These are phyloP conservation scores for Coleophoma eucalyptorum DNA, from an alignment of 2,329 filamentous ascomycete genomes.

Conservation along the genomic window DNA sequence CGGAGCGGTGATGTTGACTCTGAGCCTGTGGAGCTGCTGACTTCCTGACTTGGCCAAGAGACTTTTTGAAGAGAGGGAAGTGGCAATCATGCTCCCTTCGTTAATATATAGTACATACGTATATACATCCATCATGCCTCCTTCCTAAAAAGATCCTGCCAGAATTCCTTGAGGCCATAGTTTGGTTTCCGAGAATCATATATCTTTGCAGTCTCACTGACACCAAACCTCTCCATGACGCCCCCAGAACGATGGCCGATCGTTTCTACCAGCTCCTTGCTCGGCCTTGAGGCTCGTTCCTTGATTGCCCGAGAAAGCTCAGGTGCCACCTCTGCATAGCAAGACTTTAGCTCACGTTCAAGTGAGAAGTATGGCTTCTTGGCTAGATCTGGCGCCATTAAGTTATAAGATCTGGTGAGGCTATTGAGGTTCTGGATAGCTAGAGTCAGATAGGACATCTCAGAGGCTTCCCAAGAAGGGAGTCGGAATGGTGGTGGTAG, in stretches of 20 bases:
- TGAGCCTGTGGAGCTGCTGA: no score
- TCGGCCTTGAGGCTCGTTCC: constrained; percentile 53
- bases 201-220: constrained; percentile 50
- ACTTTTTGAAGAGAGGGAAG: no score
- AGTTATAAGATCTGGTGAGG: constrained; percentile 83
- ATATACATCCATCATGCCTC: constrained; percentile 4
- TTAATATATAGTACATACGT: no score
- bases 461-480: constrained; percentile 66
- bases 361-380: constrained; percentile 91
- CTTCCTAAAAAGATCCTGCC: constrained; percentile 67
- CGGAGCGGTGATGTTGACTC: no score
- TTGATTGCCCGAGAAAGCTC: constrained; percentile 68
- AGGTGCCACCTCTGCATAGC: constrained; percentile 84
- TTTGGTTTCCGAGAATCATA: constrained; percentile 71
- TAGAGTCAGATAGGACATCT: constrained; percentile 71
- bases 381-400: constrained; percentile 87
- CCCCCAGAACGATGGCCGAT: constrained; percentile 41
- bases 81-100: no score
- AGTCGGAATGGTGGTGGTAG: constrained; percentile 70
- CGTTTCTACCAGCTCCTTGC: constrained; percentile 35
- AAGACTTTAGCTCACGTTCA: constrained; percentile 74
- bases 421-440: constrained; percentile 75
- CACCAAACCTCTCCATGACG: constrained; percentile 58
- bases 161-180: constrained; percentile 88
- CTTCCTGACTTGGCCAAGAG: no score